Evolutionary conservation across 495 filamentous ascomycete species (phyloP).

Genomic region (Penicillium arizonense): DNA sequence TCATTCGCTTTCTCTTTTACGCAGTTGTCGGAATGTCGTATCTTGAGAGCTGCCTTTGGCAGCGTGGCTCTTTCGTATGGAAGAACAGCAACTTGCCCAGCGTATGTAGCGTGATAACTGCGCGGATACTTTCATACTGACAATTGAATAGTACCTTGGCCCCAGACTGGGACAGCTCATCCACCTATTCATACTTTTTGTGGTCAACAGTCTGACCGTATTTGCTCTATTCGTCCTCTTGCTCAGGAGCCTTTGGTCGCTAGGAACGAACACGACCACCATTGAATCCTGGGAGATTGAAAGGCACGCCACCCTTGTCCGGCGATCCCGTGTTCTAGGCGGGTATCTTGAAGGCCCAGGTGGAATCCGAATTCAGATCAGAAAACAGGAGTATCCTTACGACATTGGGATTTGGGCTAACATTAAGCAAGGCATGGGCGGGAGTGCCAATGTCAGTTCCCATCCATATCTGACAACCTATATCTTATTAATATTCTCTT

Average conservation of each 20-base stretch:
- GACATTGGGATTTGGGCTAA: conserved; percentile 88
- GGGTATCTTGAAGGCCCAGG: conserved; percentile 61
- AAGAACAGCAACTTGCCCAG: conserved; percentile 63
- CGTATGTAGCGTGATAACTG: conserved; percentile 33
- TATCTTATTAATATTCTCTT: conserved; percentile 5
- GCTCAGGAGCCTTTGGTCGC: conserved; percentile 54
- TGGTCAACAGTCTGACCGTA: conserved; percentile 59
- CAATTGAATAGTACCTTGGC: conserved; percentile 63
- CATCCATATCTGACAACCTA: not conserved
- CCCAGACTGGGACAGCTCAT: conserved; percentile 61
- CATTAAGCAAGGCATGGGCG: conserved; percentile 72
- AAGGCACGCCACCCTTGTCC: conserved; percentile 73
- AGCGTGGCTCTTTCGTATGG: conserved; percentile 64
- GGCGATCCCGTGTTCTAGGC: conserved; percentile 54
- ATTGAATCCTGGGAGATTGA: conserved; percentile 96
- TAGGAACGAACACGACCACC: conserved; percentile 67
- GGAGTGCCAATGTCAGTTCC: conserved; percentile 43
- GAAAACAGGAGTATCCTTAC: conserved; percentile 81
- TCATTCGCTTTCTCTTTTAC: conserved; percentile 83
- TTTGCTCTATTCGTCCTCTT: conserved; percentile 68
- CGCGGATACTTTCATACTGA: conserved; percentile 5
- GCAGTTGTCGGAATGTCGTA: conserved; percentile 65
- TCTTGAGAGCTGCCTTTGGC: conserved; percentile 57
- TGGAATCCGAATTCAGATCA: conserved; percentile 53
- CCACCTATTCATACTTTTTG: conserved; percentile 63